Conservation (phyloP, 345 rosid genomes). For the Adansonia digitata region DNA sequence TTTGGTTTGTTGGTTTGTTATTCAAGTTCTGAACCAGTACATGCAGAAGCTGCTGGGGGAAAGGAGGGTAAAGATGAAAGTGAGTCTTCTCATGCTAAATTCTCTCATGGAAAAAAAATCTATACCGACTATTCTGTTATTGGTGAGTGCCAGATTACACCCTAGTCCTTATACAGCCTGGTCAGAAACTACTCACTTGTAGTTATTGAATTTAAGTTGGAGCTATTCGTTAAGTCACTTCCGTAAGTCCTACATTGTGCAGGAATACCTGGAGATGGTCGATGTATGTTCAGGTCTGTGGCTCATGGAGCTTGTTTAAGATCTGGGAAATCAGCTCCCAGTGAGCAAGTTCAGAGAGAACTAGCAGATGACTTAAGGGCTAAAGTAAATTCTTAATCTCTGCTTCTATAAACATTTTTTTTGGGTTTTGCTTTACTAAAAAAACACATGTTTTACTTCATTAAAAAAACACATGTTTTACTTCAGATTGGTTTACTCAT, state of each 20-base stretch:
- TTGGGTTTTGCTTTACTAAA: background rate
- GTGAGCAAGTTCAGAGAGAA: conserved; percentile 58
- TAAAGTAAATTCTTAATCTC: conserved; percentile 30
- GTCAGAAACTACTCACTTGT: background rate
- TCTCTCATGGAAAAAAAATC: conserved; percentile 67
- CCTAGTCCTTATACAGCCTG: background rate
- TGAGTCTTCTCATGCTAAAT: conserved; percentile 28
- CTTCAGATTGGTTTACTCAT: background rate
- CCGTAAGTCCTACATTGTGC: conserved; percentile 14
- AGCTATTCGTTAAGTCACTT: conserved; percentile 7
- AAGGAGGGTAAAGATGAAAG: conserved; percentile 28
- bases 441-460: background rate
- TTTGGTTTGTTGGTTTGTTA: conserved; percentile 65
- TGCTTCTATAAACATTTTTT: background rate
- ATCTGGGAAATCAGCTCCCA: conserved; percentile 64
- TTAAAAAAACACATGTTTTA: background rate
- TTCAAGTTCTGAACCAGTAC: conserved; percentile 52
- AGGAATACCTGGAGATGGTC: conserved; percentile 98
- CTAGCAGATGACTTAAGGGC: conserved; percentile 79
- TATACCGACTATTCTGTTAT: conserved; percentile 73
- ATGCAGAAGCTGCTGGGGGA: conserved; percentile 49
- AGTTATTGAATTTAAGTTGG: background rate
- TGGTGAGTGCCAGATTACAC: conserved; percentile 40
- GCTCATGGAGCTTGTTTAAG: conserved; percentile 77
- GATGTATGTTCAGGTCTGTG: conserved; percentile 93